phyloP scores from a whole-genome alignment of 805 yeast species.

The Candida lessepsii region DNA sequence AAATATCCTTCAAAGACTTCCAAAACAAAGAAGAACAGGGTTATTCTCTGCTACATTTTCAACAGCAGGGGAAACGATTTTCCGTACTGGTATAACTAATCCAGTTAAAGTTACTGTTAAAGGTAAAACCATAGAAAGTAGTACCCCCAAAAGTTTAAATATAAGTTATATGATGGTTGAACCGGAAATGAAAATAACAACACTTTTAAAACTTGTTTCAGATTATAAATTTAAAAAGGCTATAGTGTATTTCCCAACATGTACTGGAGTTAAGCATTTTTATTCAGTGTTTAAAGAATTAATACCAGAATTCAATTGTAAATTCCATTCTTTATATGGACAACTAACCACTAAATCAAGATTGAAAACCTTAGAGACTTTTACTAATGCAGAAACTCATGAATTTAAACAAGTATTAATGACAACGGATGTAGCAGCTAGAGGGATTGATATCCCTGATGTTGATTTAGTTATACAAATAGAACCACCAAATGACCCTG shows the following conservation, averaged over 20 bases:
- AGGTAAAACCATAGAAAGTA: conserved; percentile 33
- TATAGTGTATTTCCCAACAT: conserved; percentile 91
- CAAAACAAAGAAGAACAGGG: conserved; percentile 92
- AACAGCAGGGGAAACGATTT: conserved; percentile 74
- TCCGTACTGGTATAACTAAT: conserved; percentile 87
- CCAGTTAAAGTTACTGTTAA: conserved; percentile 87
- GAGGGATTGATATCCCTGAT: conserved; percentile 94
- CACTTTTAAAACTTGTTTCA: conserved; percentile 51
- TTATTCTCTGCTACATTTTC: conserved; percentile 90
- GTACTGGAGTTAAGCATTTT: conserved; percentile 78
- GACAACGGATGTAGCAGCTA: conserved; percentile 98
- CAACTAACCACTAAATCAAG: conserved; percentile 81
- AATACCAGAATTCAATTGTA: conserved; percentile 29
- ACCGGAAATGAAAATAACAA: conserved; percentile 61
- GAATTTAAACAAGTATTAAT: conserved; percentile 59
- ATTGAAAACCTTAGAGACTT: conserved; percentile 63
- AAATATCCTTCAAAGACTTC: conserved; percentile 64
- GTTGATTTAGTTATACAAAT: conserved; percentile 92
- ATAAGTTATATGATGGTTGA: conserved; percentile 59
- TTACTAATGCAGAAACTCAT: conserved; percentile 45
- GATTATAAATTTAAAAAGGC: conserved; percentile 67
- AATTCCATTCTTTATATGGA: conserved; percentile 82
- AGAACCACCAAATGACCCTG: conserved; percentile 94
- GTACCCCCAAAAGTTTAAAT: conserved; percentile 62
- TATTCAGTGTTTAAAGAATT: conserved; percentile 53